These are phyloP conservation scores for Basipetospora chlamydospora DNA, from an alignment of 2,329 filamentous ascomycete genomes.

Conservation along the genomic window DNA sequence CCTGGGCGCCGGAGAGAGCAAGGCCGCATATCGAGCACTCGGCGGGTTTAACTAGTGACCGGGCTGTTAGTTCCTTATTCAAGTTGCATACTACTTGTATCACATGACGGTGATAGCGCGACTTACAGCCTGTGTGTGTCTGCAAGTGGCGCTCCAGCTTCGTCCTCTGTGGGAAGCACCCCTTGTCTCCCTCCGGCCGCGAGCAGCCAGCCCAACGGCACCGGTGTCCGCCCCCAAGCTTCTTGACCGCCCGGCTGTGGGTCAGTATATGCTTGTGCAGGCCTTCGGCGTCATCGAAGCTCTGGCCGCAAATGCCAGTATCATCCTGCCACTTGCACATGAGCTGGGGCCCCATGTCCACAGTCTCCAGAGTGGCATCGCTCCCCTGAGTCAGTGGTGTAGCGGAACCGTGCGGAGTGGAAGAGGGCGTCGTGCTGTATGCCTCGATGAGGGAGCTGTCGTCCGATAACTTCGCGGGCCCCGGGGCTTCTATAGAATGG, in stretches of 20 bases:
- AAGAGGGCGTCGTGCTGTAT: constrained; percentile 4
- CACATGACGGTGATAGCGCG: too few relatives aligned
- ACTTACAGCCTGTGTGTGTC: constrained; percentile 49
- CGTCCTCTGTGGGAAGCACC: constrained; percentile 42
- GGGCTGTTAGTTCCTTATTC: constrained; percentile 14
- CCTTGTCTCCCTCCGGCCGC: constrained; percentile 12
- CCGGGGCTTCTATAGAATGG: too few relatives aligned
- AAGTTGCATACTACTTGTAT: too few relatives aligned
- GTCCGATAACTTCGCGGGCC: neutral
- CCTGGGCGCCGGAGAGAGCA: constrained; percentile 51
- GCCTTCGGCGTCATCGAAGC: constrained; percentile 28
- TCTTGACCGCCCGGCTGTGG: constrained; percentile 18
- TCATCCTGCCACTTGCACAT: constrained; percentile 18
- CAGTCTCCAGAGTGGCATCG: constrained; percentile 2
- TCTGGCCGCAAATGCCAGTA: constrained; percentile 17
- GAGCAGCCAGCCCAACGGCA: constrained; percentile 42
- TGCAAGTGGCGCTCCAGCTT: constrained; percentile 53
- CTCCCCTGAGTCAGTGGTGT: constrained; percentile 3
- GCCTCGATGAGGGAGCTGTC: neutral
- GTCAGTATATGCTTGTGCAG: constrained; percentile 39
- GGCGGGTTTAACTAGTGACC: constrained; percentile 40
- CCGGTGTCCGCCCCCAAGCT: constrained; percentile 17
- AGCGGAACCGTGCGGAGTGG: constrained; percentile 4
- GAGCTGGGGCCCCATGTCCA: constrained; percentile 8
- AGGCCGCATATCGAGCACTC: constrained; percentile 39